Percentiles rank a stretch among this genome's conserved stretches.
phyloP scores from a whole-genome alignment of 2,329 filamentous ascomycete genomes.

The Podosphaera xanthii region DNA sequence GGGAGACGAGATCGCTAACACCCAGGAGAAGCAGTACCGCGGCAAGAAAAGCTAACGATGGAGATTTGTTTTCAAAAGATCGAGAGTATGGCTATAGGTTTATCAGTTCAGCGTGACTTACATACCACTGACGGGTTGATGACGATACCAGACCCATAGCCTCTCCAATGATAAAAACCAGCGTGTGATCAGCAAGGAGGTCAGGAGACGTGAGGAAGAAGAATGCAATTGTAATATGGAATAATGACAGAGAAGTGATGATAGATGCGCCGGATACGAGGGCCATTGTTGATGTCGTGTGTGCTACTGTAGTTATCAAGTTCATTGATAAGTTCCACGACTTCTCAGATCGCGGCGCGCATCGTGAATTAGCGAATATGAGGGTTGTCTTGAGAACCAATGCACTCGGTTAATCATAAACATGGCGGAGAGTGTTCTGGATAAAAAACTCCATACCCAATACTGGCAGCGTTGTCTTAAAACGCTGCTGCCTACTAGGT shows the following conservation, averaged over 20 bases:
- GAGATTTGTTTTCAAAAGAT: slow-evolving; percentile 42
- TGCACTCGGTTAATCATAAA: neutral
- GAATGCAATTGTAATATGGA: slow-evolving; percentile 64
- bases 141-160: slow-evolving; percentile 53
- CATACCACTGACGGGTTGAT: neutral
- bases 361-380: neutral
- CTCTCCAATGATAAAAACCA: slow-evolving; percentile 65
- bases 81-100: slow-evolving; percentile 34
- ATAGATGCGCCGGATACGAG: slow-evolving; percentile 61
- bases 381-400: neutral
- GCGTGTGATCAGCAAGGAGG: slow-evolving; percentile 51
- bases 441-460: slow-evolving; percentile 50
- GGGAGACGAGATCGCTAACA: slow-evolving; percentile 38
- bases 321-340: no score
- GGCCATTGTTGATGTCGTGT: slow-evolving; percentile 32
- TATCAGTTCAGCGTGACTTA: neutral
- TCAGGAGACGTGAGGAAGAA: slow-evolving; percentile 59
- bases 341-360: no score
- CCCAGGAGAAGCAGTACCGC: slow-evolving; percentile 39
- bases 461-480: slow-evolving; percentile 86
- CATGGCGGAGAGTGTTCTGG: slow-evolving; percentile 20
- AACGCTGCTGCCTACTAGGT: slow-evolving; percentile 56
- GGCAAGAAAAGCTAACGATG: slow-evolving; percentile 53
- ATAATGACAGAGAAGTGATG: slow-evolving; percentile 59
- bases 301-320: neutral